Evolutionary conservation across 768 basidiomycete species (phyloP).

Genomic region (Lentinus brumalis): DNA sequence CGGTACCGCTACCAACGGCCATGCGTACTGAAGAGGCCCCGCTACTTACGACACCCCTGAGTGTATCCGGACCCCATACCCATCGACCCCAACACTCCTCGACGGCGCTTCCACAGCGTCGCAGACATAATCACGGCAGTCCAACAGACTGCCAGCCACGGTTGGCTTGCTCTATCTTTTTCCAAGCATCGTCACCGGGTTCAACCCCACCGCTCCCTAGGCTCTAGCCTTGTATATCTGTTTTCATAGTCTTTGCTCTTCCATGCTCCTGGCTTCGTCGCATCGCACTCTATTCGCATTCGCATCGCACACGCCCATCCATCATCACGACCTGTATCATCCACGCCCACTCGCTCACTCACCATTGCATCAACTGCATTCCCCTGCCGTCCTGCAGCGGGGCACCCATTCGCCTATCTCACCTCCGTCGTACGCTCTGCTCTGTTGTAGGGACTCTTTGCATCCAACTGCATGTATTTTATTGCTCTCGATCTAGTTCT

Average conservation of each 20-base stretch:
- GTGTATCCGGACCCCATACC: not conserved
- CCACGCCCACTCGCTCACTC: not conserved
- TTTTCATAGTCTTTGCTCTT: not conserved
- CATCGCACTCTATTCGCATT: constrained; percentile 3
- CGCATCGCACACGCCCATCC: constrained; percentile 1
- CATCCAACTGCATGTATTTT: constrained; percentile 30
- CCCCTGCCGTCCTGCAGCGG: constrained; percentile 7
- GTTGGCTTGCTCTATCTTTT: constrained; percentile 35
- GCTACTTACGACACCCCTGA: constrained; percentile 1
- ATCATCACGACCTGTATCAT: constrained; percentile 19
- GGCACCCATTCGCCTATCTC: not conserved
- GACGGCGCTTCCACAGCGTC: not conserved
- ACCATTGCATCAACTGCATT: constrained; percentile 39
- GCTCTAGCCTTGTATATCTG: not conserved
- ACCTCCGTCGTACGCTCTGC: not conserved
- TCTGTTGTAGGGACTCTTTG: constrained; percentile 18
- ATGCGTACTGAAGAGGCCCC: constrained; percentile 17
- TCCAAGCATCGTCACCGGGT: constrained; percentile 57
- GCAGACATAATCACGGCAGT: constrained; percentile 6
- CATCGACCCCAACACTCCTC: not conserved
- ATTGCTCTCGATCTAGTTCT: constrained; percentile 2
- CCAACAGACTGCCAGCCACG: constrained; percentile 25
- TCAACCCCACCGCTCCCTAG: constrained; percentile 72
- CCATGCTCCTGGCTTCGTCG: constrained; percentile 3
- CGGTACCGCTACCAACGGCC: constrained; percentile 24